These are phyloP conservation scores for Cytospora piceae DNA, from an alignment of 2,329 filamentous ascomycete genomes.

Conservation along the genomic window DNA sequence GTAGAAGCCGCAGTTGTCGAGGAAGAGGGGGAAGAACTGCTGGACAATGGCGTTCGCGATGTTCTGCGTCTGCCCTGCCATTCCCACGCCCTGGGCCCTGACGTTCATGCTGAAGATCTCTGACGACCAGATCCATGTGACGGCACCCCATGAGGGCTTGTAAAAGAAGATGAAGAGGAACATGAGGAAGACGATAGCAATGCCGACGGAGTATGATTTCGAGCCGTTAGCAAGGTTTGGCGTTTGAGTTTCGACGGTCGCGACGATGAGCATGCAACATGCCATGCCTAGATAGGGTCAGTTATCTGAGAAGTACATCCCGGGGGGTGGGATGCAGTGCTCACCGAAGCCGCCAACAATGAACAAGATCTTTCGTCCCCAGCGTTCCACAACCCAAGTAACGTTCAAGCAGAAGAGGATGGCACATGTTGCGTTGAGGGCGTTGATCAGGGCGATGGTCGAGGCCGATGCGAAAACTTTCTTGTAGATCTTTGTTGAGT, in stretches of 20 bases:
- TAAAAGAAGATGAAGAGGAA: conserved; percentile 68
- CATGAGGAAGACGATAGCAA: conserved; percentile 66
- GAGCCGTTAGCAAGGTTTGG: conserved; percentile 55
- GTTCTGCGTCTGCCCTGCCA: conserved; percentile 62
- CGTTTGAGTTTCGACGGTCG: conserved; percentile 41
- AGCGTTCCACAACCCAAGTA: conserved; percentile 73
- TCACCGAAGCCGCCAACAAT: conserved; percentile 59
- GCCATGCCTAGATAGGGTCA: conserved; percentile 60
- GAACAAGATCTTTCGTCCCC: conserved; percentile 70
- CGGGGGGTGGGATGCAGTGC: not conserved
- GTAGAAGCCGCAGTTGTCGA: conserved; percentile 53
- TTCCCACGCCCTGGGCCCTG: conserved; percentile 68
- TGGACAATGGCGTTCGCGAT: conserved; percentile 64
- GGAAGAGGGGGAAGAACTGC: conserved; percentile 69
- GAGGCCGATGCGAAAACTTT: conserved; percentile 64
- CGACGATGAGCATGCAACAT: conserved; percentile 69
- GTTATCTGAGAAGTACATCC: not conserved
- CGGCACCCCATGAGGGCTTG: conserved; percentile 69
- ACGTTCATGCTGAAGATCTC: conserved; percentile 72
- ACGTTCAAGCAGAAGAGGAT: conserved; percentile 76
- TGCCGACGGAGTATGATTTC: conserved; percentile 62
- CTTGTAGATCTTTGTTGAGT: conserved; percentile 75
- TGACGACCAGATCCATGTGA: conserved; percentile 69
- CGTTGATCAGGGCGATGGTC: conserved; percentile 73
- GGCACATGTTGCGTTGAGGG: conserved; percentile 72